These are phyloP conservation scores for Nakazawaea wickerhamii DNA, from an alignment of 805 yeast genomes.

Conservation along the genomic window DNA sequence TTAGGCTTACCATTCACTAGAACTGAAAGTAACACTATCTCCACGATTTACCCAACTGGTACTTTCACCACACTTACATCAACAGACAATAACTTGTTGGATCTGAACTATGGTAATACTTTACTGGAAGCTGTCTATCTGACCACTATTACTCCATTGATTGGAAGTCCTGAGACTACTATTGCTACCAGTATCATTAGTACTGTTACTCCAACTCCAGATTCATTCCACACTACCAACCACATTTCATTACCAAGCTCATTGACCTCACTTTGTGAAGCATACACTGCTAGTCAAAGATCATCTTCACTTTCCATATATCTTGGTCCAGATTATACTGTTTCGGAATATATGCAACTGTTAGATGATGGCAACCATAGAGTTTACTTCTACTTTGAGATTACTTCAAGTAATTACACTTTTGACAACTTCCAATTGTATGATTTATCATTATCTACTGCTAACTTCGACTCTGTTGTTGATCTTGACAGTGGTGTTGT, in stretches of 20 bases:
- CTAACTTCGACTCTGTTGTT: neutral
- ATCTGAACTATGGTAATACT: neutral
- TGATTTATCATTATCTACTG: conserved; percentile 2
- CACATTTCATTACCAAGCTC: neutral
- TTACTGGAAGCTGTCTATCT: neutral
- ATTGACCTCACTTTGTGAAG: conserved; percentile 2
- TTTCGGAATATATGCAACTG: conserved; percentile 3
- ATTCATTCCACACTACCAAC: conserved; percentile 1
- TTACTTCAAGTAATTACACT: neutral
- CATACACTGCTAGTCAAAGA: neutral
- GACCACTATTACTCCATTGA: neutral
- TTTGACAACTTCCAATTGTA: neutral
- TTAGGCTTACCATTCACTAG: neutral
- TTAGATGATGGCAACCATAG: neutral
- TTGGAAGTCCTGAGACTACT: neutral
- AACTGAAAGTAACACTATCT: neutral
- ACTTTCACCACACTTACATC: neutral
- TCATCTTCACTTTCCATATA: neutral
- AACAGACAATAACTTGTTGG: neutral
- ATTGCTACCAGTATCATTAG: neutral
- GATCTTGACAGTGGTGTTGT: conserved; percentile 1
- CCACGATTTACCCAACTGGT: neutral
- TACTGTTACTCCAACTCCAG: neutral
- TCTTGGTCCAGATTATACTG: conserved; percentile 3
- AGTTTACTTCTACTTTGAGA: conserved; percentile 5